These are phyloP conservation scores for Nannizziopsis arthrosporioides DNA, from an alignment of 2,329 filamentous ascomycete species.

Conservation along the genomic window DNA sequence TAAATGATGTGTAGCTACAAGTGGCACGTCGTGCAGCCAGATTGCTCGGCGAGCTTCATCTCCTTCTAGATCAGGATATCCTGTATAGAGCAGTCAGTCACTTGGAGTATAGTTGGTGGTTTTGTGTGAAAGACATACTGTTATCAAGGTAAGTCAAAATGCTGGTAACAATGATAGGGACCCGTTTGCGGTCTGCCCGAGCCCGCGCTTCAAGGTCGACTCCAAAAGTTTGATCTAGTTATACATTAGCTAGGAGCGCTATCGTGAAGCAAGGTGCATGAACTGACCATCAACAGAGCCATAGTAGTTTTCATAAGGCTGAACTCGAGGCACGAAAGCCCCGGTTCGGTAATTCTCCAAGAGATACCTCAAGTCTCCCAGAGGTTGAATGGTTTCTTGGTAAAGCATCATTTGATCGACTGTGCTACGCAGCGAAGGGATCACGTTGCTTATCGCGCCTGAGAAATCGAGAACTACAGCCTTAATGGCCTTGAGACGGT, in stretches of 20 bases:
- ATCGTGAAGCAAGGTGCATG: no score
- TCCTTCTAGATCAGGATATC: constrained; percentile 94
- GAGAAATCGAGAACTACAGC: constrained; percentile 96
- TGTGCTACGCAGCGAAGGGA: constrained; percentile 85
- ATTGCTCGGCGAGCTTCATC: constrained; percentile 86
- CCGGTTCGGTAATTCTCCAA: constrained; percentile 96
- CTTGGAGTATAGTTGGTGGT: not conserved
- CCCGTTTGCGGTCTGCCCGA: constrained; percentile 85
- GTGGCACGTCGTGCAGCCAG: constrained; percentile 85
- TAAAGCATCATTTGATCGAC: constrained; percentile 99
- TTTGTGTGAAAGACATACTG: constrained; percentile 34
- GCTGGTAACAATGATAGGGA: constrained; percentile 82
- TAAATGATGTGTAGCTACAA: constrained; percentile 73
- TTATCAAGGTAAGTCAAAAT: constrained; percentile 92
- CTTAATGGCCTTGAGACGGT: constrained; percentile 94
- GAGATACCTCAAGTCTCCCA: constrained; percentile 80
- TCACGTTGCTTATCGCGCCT: constrained; percentile 93
- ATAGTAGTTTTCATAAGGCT: constrained; percentile 98
- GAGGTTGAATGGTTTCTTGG: constrained; percentile 94
- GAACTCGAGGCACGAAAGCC: constrained; percentile 77
- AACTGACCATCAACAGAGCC: constrained; percentile 69
- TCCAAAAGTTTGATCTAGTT: constrained; percentile 79
- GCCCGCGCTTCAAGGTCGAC: constrained; percentile 95
- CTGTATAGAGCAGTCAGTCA: constrained; percentile 21
- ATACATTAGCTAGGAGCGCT: not conserved